Evolutionary conservation across 2,329 filamentous ascomycete species (phyloP), one percentile per base, ranked within the genome.

Genomic region (Aspergillus persii): DNA sequence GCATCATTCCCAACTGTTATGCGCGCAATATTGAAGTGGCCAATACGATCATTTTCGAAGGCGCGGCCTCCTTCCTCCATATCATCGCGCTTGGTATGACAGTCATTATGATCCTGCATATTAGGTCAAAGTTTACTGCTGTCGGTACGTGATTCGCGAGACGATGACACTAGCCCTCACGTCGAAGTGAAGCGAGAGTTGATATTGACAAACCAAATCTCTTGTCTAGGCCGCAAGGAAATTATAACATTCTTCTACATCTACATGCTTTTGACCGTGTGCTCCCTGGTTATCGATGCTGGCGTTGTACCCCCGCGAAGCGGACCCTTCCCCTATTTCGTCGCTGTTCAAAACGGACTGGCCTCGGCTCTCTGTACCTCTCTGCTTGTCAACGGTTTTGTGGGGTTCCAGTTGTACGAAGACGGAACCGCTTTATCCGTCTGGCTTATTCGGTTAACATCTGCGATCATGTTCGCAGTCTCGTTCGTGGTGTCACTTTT

Each of bases 1-100:
- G 92, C 67, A 95, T 97, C 65, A 89, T 96, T 75, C 87, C 95
- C 58, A 86, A 88, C 71, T 99, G 95, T 82, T 98, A 94, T 79
- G 91, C 95, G 60, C 88, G 95, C 60, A 96, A 95, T 70, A 94
- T 99, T 76, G 93, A 97, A 77, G 79, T 98, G 66, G 95, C 93
- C 67, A 99, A 99, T 80, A 99, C 95, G 46, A 94, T 98, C 79
- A 99, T 99, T 72, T 99, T 99, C 75, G 88, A 98, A 79, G 91
- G 89, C 72, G 95, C 93, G 30, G 88, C 92, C 26, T 91, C 91
- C 62, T 92, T 94, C 72, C 91, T 95, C 79, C 95, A 99, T 77
- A 98, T 99, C 66, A 80, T 90, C 58, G 91, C 94, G 12, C 81
- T 99, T 60, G 81, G 88, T 68, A 97, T 99, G 94, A 96, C 92